Base-by-base conservation (phyloP, 1,284 basidiomycete genomes). In the Uromyces viciae-fabae region DNA sequence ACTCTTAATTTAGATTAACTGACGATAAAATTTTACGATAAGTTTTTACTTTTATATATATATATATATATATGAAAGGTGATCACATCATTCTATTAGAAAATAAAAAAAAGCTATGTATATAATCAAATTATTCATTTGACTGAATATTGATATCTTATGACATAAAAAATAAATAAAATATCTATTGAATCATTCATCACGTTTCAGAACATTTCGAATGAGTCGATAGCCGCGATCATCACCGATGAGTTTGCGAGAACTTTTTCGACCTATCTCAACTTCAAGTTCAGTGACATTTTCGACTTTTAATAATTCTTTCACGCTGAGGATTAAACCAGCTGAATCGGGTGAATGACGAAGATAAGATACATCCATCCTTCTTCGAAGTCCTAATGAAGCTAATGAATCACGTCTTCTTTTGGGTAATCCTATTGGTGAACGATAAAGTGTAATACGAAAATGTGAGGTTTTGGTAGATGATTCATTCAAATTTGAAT, bases 231-330 rank as follows among this genome's bases (percentile, higher is more conserved):
- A 81, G 31, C 79, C 79, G 8, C 79, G 69, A 81, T 81, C 71
- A 28, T 81, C 79, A n/a, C 42, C 79, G 17, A 81, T 22, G 60
- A 81, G 36, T 28, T 56, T 58, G 11, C 79, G 56, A 68, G 22
- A 54, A 42, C 79, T 81, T 28, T 74, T 60, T 22, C 56, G n/a
- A 7, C 71, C 79, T 17, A 74, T 14, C 19, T 31, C 25, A 31
- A 75, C 60, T 43, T 81, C 71, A 0, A 46, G 58, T 25, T 81
- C 71, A 31, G 79, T 66, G 25, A 81, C 79, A 40, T 81, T 81
- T 38, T 81, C 58, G 43, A 81, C 79, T 75, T 81, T 81, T n/a
- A 81, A 28, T 25, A 81, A 62, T 58, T 81, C 79, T 43, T 81
- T 81, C 15, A 75, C 71, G 36, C 69, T 81, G 17, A 81, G 58